Evolutionary conservation across 164 flowering plant species (phyloP).

Genomic region (Liriodendron chinense): DNA sequence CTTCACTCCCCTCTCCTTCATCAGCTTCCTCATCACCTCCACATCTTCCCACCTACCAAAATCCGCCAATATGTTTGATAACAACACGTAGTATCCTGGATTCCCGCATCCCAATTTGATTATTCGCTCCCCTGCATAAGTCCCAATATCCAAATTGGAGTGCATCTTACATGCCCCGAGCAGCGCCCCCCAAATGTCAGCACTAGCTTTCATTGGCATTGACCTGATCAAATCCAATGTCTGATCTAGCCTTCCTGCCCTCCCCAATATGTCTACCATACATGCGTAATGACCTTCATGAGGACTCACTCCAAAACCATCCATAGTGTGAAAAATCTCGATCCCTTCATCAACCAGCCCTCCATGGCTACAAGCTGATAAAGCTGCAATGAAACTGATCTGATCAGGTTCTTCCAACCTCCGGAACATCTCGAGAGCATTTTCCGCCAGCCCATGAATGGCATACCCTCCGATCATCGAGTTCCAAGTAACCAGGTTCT

Average conservation of each 20-base stretch:
- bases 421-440: conserved; percentile 24
- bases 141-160: conserved; percentile 22
- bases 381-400: conserved; percentile 23
- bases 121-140: conserved; percentile 17
- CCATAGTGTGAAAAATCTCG: conserved; percentile 29
- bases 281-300: conserved; percentile 28
- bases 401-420: conserved; percentile 29
- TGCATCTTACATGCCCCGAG: conserved; percentile 28
- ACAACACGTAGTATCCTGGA: conserved; percentile 27
- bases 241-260: conserved; percentile 25
- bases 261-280: conserved; percentile 29
- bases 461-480: conserved; percentile 30
- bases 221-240: conserved; percentile 22
- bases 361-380: conserved; percentile 37
- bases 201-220: conserved; percentile 19
- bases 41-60: conserved; percentile 31
- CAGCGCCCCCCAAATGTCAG: conserved; percentile 28
- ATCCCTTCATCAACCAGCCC: conserved; percentile 29
- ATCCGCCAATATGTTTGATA: conserved; percentile 29
- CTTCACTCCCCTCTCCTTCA: conserved; percentile 22
- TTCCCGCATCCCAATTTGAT: conserved; percentile 21
- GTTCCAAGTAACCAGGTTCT: conserved; percentile 27
- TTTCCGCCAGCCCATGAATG: conserved; percentile 24
- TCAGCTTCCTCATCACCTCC: conserved; percentile 28
- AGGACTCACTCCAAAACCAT: conserved; percentile 16